These are phyloP conservation scores for Leucogyrophana mollusca DNA, from an alignment of 768 basidiomycete species.

Conservation along the genomic window DNA sequence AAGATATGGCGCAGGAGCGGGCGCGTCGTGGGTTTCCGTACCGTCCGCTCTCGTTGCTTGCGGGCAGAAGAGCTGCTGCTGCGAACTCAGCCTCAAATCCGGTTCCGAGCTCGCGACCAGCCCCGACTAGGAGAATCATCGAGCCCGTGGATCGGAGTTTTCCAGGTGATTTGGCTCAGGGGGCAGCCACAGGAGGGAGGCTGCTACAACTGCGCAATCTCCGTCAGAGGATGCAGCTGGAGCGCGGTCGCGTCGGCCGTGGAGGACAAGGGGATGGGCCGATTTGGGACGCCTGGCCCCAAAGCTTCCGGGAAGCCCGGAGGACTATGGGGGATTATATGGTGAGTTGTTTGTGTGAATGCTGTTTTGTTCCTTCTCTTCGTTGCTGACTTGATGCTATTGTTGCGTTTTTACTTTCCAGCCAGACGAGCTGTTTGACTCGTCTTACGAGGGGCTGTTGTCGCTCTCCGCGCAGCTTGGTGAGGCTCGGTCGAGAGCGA, in stretches of 20 bases:
- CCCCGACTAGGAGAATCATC: too few relatives aligned
- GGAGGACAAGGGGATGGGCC: conserved; percentile 14
- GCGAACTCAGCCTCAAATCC: too few relatives aligned
- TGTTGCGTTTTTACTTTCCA: conserved; percentile 24
- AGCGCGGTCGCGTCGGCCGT: conserved; percentile 22
- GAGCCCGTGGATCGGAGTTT: too few relatives aligned
- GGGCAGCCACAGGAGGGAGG: background rate
- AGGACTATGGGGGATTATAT: conserved; percentile 45
- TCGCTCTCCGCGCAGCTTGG: conserved; percentile 59
- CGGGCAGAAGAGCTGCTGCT: too few relatives aligned
- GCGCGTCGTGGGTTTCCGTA: too few relatives aligned
- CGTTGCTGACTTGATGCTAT: background rate
- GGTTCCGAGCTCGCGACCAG: too few relatives aligned
- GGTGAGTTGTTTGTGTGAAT: conserved; percentile 35
- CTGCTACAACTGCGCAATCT: conserved; percentile 12
- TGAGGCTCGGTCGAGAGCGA: conserved; percentile 65
- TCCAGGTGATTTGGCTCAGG: background rate
- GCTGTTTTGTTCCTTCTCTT: background rate
- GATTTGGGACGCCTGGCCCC: conserved; percentile 6
- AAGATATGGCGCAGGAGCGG: too few relatives aligned
- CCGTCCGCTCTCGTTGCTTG: too few relatives aligned
- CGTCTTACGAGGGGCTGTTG: conserved; percentile 70
- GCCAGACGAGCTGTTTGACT: conserved; percentile 77
- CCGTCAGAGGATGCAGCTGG: conserved; percentile 28
- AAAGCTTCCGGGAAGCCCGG: conserved; percentile 6